These are phyloP conservation scores for Sesbania bispinosa DNA, from an alignment of 306 rosid species.

Conservation along the genomic window DNA sequence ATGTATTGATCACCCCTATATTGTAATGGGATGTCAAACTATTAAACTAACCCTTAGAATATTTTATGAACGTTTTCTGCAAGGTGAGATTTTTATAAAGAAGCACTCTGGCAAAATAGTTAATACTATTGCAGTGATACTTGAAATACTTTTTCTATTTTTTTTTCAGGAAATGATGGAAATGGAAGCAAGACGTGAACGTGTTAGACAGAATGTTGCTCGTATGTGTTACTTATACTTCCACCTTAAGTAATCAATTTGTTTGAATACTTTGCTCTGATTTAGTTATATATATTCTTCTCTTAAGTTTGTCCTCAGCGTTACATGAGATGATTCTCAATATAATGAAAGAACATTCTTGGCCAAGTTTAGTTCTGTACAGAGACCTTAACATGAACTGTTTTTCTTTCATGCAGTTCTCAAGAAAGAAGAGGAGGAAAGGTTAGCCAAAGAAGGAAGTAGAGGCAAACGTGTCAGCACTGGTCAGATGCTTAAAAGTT, in stretches of 20 bases:
- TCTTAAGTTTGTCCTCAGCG: not conserved
- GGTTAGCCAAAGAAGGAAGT: conserved; percentile 61
- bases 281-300: not conserved
- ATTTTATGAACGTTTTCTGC: not conserved
- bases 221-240: conserved; percentile 51
- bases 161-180: conserved; percentile 72
- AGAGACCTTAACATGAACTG: conserved; percentile 17
- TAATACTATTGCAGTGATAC: not conserved
- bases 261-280: conserved; percentile 21
- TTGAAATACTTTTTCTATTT: conserved; percentile 24
- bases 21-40: not conserved
- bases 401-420: conserved; percentile 48
- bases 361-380: conserved; percentile 5
- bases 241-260: not conserved
- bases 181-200: conserved; percentile 86
- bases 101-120: not conserved
- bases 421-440: conserved; percentile 90
- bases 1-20: not conserved
- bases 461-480: conserved; percentile 39
- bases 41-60: not conserved
- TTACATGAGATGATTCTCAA: conserved; percentile 20
- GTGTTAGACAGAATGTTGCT: conserved; percentile 74
- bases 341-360: not conserved
- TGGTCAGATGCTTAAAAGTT: conserved; percentile 47
- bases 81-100: not conserved